A percentile compares a stretch with the other conserved stretches of the same genome.
These are phyloP conservation scores for Exophiala oligosperma DNA, from an alignment of 2,329 filamentous ascomycete genomes.

Conservation along the genomic window DNA sequence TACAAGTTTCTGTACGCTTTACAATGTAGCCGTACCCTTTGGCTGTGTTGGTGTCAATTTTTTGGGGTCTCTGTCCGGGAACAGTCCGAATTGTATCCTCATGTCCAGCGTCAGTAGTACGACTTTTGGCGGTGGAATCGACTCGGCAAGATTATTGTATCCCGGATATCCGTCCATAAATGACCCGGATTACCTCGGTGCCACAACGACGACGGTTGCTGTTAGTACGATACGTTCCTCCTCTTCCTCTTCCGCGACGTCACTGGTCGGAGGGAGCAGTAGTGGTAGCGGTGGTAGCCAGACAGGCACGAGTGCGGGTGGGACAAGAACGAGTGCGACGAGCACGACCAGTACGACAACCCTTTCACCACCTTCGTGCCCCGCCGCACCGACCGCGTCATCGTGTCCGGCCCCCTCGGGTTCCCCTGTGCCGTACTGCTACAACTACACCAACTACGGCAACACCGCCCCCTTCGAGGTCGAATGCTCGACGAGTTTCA, in stretches of 20 bases:
- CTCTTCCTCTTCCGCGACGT: background rate
- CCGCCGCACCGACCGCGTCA: conserved; percentile 6
- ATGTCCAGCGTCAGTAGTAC: conserved; percentile 15
- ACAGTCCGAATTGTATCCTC: conserved; percentile 18
- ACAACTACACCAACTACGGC: conserved; percentile 16
- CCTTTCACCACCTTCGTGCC: conserved; percentile 5
- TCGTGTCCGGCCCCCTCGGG: conserved; percentile 12
- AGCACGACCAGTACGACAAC: no score
- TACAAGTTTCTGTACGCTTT: conserved; percentile 18
- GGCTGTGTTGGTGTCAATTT: conserved; percentile 24
- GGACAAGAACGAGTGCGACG: conserved; percentile 3
- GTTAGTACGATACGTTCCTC: background rate
- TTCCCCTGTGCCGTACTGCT: conserved; percentile 9
- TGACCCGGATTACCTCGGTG: conserved; percentile 9
- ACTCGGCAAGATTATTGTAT: conserved; percentile 21
- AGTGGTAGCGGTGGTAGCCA: no score
- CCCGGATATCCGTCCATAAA: conserved; percentile 18
- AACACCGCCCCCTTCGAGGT: conserved; percentile 17
- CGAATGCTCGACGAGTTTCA: conserved; percentile 20
- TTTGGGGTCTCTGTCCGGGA: conserved; percentile 5
- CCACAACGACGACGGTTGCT: conserved; percentile 2
- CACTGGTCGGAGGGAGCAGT: background rate
- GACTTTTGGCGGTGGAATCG: background rate
- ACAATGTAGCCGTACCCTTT: conserved; percentile 23
- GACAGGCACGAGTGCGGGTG: background rate